These are phyloP conservation scores for Staphylotrichum tortipilum DNA, from an alignment of 495 filamentous ascomycete genomes.

Conservation along the genomic window DNA sequence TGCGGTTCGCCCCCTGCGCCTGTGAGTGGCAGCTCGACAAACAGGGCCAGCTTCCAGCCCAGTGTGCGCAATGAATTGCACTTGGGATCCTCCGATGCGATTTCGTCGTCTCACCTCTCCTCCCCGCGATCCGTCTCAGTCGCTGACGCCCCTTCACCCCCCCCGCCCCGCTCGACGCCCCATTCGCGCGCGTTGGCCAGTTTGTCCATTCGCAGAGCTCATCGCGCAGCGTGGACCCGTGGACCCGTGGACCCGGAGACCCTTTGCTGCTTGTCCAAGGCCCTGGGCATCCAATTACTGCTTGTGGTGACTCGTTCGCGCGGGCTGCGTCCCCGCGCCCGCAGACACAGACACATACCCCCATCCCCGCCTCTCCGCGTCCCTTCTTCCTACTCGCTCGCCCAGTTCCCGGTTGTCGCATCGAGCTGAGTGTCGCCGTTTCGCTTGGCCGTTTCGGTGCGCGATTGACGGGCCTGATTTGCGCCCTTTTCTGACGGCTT, in stretches of 20 bases:
- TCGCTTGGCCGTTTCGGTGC: slow-evolving; percentile 4
- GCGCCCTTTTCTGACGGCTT: not conserved
- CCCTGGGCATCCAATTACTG: too few relatives aligned
- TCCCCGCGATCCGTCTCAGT: slow-evolving; percentile 1
- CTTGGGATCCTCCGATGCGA: slow-evolving; percentile 7
- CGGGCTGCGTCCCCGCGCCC: not conserved
- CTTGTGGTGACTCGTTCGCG: too few relatives aligned
- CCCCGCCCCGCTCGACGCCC: too few relatives aligned
- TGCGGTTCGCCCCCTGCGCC: not conserved
- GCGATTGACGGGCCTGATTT: not conserved
- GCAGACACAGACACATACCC: too few relatives aligned
- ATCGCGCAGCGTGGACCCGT: too few relatives aligned
- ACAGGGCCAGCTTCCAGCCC: not conserved
- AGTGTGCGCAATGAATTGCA: not conserved
- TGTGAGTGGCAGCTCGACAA: slow-evolving; percentile 2
- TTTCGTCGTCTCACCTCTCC: slow-evolving; percentile 17
- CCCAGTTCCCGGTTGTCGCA: too few relatives aligned
- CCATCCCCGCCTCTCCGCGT: too few relatives aligned
- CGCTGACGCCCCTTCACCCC: not conserved
- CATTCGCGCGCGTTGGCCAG: slow-evolving; percentile 1
- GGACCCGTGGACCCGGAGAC: not conserved
- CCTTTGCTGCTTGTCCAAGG: not conserved
- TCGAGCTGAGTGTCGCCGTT: too few relatives aligned
- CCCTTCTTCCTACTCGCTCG: too few relatives aligned
- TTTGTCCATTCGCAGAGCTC: slow-evolving; percentile 1